Evolutionary conservation across 2,329 filamentous ascomycete species (phyloP), one percentile per base, ranked within the genome.

Genomic region (Plenodomus tracheiphilus): DNA sequence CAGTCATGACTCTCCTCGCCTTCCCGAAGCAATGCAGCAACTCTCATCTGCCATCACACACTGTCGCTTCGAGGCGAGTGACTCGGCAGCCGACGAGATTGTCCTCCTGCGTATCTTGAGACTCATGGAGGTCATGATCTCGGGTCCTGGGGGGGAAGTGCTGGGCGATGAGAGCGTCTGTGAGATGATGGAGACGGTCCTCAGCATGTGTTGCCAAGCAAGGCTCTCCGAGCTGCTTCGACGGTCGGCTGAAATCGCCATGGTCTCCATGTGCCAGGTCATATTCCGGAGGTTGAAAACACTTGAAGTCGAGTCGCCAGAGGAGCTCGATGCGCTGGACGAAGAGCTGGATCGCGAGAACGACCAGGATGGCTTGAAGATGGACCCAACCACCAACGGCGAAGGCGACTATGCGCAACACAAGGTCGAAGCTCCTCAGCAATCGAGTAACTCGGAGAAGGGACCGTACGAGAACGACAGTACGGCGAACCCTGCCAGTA

Each of bases 261-360:
- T 99, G 92, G 90, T 97, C 39, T 90, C 91, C 59, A 99, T 99
- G 94, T 97, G 94, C 69, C 94, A 99, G 74, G 91, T 96, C 58
- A 96, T 99, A 64, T 99, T 99, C 69, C 89, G 92, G 72, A 86
- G 95, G 51, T 77, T 99, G 43, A 96, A 96, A 71, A 86, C 92
- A 56, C 77, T 97, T 7, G 90, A 95, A 62, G 81, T 89, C 39
- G 87, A 92, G 66, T 83, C 85, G 18, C 85, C 85, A 11, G 82
- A 87, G 32, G 84, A 88, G 53, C 74, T 82, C 6, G 83, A 86
- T 30, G 82, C 82, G 3, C 73, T 89, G 47, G 87, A 91, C 47
- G 82, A 83, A 59, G 80, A 83, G 65, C 81, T 83, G 7, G 84
- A 86, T 55, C 83, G 84, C 18, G 85, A 89, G 53, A 62, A 62